Evolutionary conservation across 106 monocot genomes (phyloP).

Genomic region (Chionographis japonica): DNA sequence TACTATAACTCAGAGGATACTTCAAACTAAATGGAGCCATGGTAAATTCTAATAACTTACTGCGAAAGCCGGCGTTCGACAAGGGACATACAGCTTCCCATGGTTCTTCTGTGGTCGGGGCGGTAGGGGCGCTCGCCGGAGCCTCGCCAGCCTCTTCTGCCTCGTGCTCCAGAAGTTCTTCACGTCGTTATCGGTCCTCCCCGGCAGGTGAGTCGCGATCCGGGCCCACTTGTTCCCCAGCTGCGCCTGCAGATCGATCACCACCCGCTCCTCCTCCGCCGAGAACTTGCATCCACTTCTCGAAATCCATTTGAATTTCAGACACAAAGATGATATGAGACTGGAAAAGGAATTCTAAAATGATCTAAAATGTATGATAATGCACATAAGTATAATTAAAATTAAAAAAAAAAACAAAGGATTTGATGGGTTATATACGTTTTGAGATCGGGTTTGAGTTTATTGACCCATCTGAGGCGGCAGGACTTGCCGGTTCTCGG

Average conservation of each 20-base stretch:
- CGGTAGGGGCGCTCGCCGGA: conserved; percentile 18
- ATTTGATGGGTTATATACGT: conserved; percentile 28
- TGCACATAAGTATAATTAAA: not conserved
- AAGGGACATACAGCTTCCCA: not conserved
- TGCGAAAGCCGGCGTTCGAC: not conserved
- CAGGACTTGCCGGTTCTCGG: conserved; percentile 86
- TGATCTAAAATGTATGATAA: not conserved
- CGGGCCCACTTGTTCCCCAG: conserved; percentile 91
- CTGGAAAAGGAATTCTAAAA: too few species aligned
- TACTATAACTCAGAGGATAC: too few species aligned
- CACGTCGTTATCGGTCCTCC: conserved; percentile 86
- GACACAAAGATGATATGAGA: too few species aligned
- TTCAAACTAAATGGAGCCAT: too few species aligned
- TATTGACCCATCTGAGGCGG: conserved; percentile 92
- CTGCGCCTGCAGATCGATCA: conserved; percentile 62
- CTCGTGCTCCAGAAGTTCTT: conserved; percentile 98
- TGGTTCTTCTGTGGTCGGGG: conserved; percentile 19
- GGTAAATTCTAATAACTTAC: not conserved
- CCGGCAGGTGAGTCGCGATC: conserved; percentile 60
- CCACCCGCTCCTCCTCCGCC: conserved; percentile 59
- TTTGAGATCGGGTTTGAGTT: conserved; percentile 76
- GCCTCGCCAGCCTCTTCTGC: conserved; percentile 72
- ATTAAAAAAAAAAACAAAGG: not conserved
- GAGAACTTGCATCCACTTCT: conserved; percentile 75
- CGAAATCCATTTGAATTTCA: too few species aligned